phyloP scores from a whole-genome alignment of 495 filamentous ascomycete genomes.

The Tuber aestivum region DNA sequence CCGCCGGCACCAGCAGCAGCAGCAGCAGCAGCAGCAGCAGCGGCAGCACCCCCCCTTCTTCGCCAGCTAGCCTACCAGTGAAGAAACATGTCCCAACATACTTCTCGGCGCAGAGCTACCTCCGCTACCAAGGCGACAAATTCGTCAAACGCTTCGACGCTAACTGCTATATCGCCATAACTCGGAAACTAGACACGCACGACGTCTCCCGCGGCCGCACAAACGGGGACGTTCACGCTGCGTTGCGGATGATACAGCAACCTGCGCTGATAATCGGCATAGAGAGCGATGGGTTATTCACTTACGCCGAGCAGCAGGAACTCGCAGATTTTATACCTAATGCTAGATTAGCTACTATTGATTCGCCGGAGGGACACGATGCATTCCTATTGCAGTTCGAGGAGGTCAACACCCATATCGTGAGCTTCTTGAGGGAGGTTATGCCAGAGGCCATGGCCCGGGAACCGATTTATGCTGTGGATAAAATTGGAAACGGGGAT shows the following conservation, averaged over 20 bases:
- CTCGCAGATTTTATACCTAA: slow-evolving; percentile 76
- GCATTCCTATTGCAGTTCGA: slow-evolving; percentile 95
- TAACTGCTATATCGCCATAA: slow-evolving; percentile 98
- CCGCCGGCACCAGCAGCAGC: neutral
- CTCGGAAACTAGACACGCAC: slow-evolving; percentile 96
- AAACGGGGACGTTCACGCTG: slow-evolving; percentile 53
- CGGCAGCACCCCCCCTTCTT: neutral
- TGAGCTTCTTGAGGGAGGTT: slow-evolving; percentile 75
- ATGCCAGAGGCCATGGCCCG: slow-evolving; percentile 76
- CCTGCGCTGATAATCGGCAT: slow-evolving; percentile 87
- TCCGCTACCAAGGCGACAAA: slow-evolving; percentile 95
- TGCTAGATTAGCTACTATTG: slow-evolving; percentile 72
- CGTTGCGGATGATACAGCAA: slow-evolving; percentile 76
- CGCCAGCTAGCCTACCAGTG: neutral
- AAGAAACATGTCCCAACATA: slow-evolving; percentile 60
- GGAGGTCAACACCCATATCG: slow-evolving; percentile 83
- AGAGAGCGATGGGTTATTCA: slow-evolving; percentile 90
- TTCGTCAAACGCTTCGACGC: slow-evolving; percentile 96
- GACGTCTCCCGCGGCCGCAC: slow-evolving; percentile 72
- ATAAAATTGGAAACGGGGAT: slow-evolving; percentile 44
- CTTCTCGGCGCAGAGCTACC: slow-evolving; percentile 95
- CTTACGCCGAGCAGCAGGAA: slow-evolving; percentile 91
- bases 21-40: neutral
- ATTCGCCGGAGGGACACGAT: slow-evolving; percentile 91
- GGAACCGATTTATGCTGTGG: slow-evolving; percentile 48